Evolutionary conservation across 2,329 filamentous ascomycete genomes (phyloP), one percentile per base, ranked within the genome.

Genomic region (Pyrenophora seminiperda): DNA sequence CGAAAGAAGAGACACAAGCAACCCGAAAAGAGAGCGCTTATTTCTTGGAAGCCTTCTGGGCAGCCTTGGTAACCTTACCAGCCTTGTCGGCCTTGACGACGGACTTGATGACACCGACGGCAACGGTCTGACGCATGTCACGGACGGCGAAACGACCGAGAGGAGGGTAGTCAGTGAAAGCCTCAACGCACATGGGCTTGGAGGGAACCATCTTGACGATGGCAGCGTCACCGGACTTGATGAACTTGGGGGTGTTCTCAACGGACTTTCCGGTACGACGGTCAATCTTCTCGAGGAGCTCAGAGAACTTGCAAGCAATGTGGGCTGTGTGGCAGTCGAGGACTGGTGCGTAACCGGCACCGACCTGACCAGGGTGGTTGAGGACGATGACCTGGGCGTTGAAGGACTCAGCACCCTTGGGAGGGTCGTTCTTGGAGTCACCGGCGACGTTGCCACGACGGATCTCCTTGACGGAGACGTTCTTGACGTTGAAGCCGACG

Each of bases 401-500:
- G 91, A 99, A 99, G 75, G 89, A 92, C 74, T 93, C 91, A 75
- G 85, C 86, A 75, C 84, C 94, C 77, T 81, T 77, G 66, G 94
- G 91, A 73, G 94, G 94, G 84, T 99, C 94, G 85, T 96, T 95
- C 92, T 99, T 99, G 87, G 90, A 93, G 91, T 99, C 94, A 91
- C 91, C 91, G 75, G 90, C 90, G 73, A 99, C 94, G 88, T 99
- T 97, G 77, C 94, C 94, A 96, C 94, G 94, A 82, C 94, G 94
- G 77, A 99, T 96, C 80, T 99, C 94, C 92, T 99, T 99, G 83
- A 99, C 94, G 81, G 94, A 97, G 75, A 99, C 94, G 94, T 99
- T 99, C 92, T 99, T 99, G 83, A 99, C 93, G 90, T 99, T 99
- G 92, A 99, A 99, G 74, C 94, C 94, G 79, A 99, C 94, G 86